A percentile compares a stretch with the other conserved stretches of the same genome.
phyloP scores from a whole-genome alignment of 2,329 filamentous ascomycete species.

The Nemania abortiva region DNA sequence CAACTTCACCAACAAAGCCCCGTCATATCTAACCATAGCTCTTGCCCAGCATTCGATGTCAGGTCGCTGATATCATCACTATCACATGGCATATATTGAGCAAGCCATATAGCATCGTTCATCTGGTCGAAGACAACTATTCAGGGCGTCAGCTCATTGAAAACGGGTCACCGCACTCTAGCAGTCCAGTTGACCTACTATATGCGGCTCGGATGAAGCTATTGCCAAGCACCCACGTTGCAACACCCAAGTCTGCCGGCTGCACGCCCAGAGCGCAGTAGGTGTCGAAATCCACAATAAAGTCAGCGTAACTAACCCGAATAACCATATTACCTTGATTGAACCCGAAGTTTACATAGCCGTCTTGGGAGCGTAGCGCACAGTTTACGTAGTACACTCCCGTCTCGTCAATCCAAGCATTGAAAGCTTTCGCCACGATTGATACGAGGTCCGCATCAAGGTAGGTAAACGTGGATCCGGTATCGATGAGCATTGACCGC shows the following conservation, averaged over 20 bases:
- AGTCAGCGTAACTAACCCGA: conserved; percentile 59
- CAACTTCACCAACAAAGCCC: conserved; percentile 49
- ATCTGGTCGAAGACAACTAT: conserved; percentile 56
- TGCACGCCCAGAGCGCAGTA: conserved; percentile 55
- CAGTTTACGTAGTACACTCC: conserved; percentile 54
- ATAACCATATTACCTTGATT: conserved; percentile 57
- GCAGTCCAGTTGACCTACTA: conserved; percentile 44
- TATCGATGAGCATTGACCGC: conserved; percentile 67
- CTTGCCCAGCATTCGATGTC: conserved; percentile 49
- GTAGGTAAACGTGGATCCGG: conserved; percentile 73
- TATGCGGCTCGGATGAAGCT: conserved; percentile 56
- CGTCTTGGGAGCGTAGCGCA: conserved; percentile 53
- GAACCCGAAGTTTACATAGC: conserved; percentile 61
- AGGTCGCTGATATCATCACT: conserved; percentile 52
- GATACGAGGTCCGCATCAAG: conserved; percentile 67
- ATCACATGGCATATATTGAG: conserved; percentile 55
- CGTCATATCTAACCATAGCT: conserved; percentile 48
- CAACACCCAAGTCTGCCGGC: conserved; percentile 49
- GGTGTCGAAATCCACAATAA: conserved; percentile 55
- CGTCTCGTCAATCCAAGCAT: conserved; percentile 48
- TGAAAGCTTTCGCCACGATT: conserved; percentile 53
- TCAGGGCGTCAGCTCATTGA: conserved; percentile 28
- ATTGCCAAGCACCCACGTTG: conserved; percentile 54
- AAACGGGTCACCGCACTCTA: not conserved
- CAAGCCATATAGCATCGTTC: conserved; percentile 55